phyloP scores from a whole-genome alignment of 1,139 yeast genomes.

The Taiozyma onychis region DNA sequence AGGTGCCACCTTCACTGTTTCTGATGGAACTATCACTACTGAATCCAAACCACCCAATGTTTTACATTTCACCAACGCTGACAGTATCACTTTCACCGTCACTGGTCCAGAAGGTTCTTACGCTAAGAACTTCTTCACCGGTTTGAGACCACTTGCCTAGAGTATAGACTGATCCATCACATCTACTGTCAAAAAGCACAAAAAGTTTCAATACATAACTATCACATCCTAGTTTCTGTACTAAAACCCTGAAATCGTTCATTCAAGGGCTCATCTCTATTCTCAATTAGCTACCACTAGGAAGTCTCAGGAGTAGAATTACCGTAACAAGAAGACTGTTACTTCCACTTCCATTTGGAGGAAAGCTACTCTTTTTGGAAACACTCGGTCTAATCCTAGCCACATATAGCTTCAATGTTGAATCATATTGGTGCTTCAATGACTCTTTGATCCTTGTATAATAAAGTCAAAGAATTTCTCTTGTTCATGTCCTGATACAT shows the following conservation, averaged over 20 bases:
- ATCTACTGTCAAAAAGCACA: neutral
- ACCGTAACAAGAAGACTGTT: too few relatives aligned
- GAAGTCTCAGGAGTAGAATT: too few relatives aligned
- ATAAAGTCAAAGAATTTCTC: neutral
- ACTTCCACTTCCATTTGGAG: neutral
- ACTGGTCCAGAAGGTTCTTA: constrained; percentile 45
- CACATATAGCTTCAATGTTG: neutral
- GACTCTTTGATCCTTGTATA: neutral
- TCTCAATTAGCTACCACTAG: neutral
- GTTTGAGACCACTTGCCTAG: constrained; percentile 46
- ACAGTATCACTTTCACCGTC: constrained; percentile 61
- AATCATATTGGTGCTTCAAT: neutral
- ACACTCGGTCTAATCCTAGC: neutral
- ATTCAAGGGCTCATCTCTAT: too few relatives aligned
- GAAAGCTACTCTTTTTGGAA: neutral
- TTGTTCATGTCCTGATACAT: neutral
- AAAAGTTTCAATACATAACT: neutral
- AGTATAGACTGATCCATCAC: neutral
- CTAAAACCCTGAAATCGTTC: neutral
- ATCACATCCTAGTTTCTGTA: neutral
- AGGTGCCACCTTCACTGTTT: constrained; percentile 50
- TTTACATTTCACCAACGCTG: constrained; percentile 61
- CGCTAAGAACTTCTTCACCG: constrained; percentile 60
- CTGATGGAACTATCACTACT: constrained; percentile 58
- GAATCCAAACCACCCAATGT: constrained; percentile 60